Base-by-base conservation (phyloP, 108 stramenopile species). In the Craspedostauros australis region DNA sequence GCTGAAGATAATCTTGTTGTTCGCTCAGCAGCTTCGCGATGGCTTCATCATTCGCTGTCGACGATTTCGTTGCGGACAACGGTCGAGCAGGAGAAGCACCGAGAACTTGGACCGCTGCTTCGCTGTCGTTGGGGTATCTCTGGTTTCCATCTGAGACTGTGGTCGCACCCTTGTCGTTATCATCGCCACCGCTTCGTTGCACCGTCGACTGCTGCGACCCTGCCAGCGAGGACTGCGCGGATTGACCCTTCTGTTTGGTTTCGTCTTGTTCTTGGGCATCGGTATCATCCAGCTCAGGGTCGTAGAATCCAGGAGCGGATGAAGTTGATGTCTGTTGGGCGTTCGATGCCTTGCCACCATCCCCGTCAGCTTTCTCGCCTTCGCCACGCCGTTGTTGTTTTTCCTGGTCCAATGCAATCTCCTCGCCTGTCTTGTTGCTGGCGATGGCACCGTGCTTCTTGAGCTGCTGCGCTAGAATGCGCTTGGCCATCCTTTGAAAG, bases 251-350 rank as follows among this genome's bases (percentile, higher is more conserved):
- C 53, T 55, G 62, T 19, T 42, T 20, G 1, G 39, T 30, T 14
- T 43, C 25, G 14, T 43, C 34, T 46, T 37, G 19, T 31, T 50
- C 0, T 54, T 51, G 2, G 18, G 7, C 2, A 32, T 58, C 49
- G 14, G 5, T 21, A 31, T 61, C 30, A 11, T 51, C 66, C n/a
- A 54, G 64, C 9, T 71, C 61, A 15, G 67, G 76, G 19, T 78
- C 76, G 22, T 66, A 73, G 68, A 84, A 86, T 51, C 82, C 82
- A 34, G 71, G 57, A 36, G 84, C 79, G 53, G 80, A 80, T 28
- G 84, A 74, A 30, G 70, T 61, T 15, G 19, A 24, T 14, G 9
- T 6, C 22, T 18, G 0, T 22, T 23, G 0, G 12, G 3, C 26
- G 18, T 27, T 28, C 23, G 24, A 22, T 3, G 32, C 24, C 28